Conservation (phyloP, 345 rosid genomes). For the Eucalyptus marginata region DNA sequence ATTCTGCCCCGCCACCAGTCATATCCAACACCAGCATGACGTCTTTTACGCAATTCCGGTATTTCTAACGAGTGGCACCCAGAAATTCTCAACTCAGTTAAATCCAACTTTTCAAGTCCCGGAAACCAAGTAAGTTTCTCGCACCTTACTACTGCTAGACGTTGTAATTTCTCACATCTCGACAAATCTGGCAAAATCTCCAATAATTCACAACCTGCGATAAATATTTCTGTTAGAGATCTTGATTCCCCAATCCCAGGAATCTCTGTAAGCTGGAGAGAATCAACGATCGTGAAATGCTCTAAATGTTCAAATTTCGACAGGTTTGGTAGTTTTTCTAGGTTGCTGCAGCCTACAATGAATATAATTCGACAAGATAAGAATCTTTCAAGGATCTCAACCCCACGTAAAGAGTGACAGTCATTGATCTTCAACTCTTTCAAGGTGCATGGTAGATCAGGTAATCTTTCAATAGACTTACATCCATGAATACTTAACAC, state of each 20-base stretch:
- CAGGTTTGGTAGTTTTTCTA: neutral
- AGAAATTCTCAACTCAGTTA: accelerated
- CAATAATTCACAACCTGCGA: accelerated
- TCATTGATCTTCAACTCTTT: neutral
- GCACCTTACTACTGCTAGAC: accelerated
- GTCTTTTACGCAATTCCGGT: neutral
- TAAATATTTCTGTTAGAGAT: accelerated
- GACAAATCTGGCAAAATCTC: neutral
- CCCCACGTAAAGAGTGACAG: accelerated
- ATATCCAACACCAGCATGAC: no score
- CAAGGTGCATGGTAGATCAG: neutral
- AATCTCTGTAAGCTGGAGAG: accelerated
- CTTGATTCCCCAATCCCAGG: neutral
- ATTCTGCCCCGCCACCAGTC: accelerated
- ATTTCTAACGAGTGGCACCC: neutral
- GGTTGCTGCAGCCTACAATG: neutral
- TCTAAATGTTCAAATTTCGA: neutral
- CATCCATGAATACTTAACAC: neutral
- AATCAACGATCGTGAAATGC: neutral
- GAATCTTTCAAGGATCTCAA: neutral
- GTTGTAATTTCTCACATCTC: neutral
- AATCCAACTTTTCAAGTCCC: neutral
- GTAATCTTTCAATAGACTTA: neutral
- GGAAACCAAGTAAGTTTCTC: accelerated
- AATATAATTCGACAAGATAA: neutral